Base-by-base conservation (phyloP, 1,284 basidiomycete species). In the Tylopilus sp. region DNA sequence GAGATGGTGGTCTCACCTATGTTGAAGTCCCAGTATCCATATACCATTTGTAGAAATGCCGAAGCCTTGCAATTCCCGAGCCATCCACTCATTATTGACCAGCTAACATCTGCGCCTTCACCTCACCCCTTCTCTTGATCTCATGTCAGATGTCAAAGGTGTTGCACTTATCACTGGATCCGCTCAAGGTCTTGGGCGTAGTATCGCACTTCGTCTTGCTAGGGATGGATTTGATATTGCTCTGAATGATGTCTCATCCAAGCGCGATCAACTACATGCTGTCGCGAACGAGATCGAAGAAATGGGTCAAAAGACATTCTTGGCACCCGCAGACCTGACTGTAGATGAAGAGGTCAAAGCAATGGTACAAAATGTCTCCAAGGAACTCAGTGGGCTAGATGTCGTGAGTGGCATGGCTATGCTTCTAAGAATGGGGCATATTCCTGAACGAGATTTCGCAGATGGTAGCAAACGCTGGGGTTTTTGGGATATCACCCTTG, bases 91-190 rank as follows among this genome's bases (percentile, higher is more conserved):
- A n/a, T n/a, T n/a, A n/a, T n/a, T n/a, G n/a, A n/a, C n/a, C n/a
- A n/a, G n/a, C n/a, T n/a, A n/a, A n/a, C n/a, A n/a, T n/a, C n/a
- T n/a, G n/a, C n/a, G n/a, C n/a, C n/a, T n/a, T n/a, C n/a, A n/a
- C n/a, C n/a, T n/a, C n/a, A n/a, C n/a, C n/a, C n/a, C n/a, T n/a
- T n/a, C n/a, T n/a, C n/a, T n/a, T n/a, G n/a, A n/a, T n/a, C n/a
- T n/a, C n/a, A n/a, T n/a, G n/a, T n/a, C n/a, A n/a, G n/a, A n/a
- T n/a, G n/a, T n/a, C n/a, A n/a, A n/a, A n/a, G n/a, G n/a, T n/a
- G n/a, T n/a, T n/a, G n/a, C n/a, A n/a, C n/a, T n/a, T n/a, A 26
- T 59, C 25, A 58, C 56, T 7, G 58, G 59, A 22, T 48, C 59
- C 0, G 51, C 51, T 9, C 58, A 61, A 13, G 58, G 51, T 9